Conservation (phyloP, 2,329 filamentous ascomycete species). For the Phialophora verrucosa region DNA sequence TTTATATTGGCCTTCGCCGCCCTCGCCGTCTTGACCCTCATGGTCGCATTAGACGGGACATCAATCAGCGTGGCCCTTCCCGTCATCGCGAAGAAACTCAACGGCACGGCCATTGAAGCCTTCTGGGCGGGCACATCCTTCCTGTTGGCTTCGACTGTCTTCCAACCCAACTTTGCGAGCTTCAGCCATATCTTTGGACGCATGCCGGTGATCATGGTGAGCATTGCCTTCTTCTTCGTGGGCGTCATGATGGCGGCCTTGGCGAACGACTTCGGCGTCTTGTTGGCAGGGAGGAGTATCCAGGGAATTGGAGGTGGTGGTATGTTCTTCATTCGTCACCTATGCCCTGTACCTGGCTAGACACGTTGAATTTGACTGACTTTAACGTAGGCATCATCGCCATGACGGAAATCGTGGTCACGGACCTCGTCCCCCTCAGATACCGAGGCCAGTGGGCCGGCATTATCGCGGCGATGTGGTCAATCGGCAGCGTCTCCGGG, state of each 20-base stretch:
- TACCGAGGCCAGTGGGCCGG: constrained; percentile 37
- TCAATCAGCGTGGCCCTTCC: constrained; percentile 64
- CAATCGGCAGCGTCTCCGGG: constrained; percentile 35
- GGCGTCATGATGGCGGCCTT: constrained; percentile 53
- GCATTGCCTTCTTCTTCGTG: constrained; percentile 52
- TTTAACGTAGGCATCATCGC: constrained; percentile 44
- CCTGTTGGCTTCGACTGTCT: constrained; percentile 67
- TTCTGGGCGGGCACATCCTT: constrained; percentile 77
- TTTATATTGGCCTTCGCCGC: constrained; percentile 59
- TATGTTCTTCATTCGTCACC: neutral
- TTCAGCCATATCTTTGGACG: constrained; percentile 58
- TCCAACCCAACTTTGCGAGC: constrained; percentile 57
- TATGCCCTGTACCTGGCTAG: neutral
- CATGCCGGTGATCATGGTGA: constrained; percentile 48
- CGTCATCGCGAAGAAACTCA: constrained; percentile 59
- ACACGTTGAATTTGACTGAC: neutral
- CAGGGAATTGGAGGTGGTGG: constrained; percentile 55
- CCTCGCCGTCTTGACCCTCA: constrained; percentile 62
- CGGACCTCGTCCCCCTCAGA: constrained; percentile 52
- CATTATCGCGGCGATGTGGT: constrained; percentile 37
- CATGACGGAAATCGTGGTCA: constrained; percentile 52
- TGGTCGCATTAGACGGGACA: constrained; percentile 70
- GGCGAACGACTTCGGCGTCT: constrained; percentile 50
- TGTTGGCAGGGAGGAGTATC: constrained; percentile 53
- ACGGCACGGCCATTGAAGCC: constrained; percentile 63